Conservation (phyloP, 2,329 filamentous ascomycete genomes). For the Moelleriella libera region DNA sequence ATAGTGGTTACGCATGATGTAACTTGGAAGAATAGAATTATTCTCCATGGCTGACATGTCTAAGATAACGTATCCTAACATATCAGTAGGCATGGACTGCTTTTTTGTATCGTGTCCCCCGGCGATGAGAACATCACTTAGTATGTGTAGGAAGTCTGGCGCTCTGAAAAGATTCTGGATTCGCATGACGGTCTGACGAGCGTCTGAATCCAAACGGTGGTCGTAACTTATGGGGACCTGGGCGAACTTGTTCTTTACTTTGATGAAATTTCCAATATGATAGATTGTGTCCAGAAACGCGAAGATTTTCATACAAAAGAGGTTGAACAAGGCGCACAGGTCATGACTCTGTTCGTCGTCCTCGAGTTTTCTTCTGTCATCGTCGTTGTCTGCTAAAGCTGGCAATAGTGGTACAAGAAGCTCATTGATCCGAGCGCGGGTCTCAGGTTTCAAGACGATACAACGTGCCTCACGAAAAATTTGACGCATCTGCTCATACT, state of each 20-base stretch:
- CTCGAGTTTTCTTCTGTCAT: constrained; percentile 7
- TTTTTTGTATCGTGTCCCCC: not conserved
- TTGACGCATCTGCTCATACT: constrained; percentile 10
- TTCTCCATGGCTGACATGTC: constrained; percentile 15
- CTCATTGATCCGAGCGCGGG: constrained; percentile 12
- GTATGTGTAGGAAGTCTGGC: constrained; percentile 12
- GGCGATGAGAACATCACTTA: constrained; percentile 10
- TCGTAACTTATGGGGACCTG: constrained; percentile 10
- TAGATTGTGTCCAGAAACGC: constrained; percentile 12
- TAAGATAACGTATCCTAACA: constrained; percentile 13
- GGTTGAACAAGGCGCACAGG: constrained; percentile 9
- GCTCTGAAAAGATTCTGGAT: constrained; percentile 13
- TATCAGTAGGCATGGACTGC: constrained; percentile 8
- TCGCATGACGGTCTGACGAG: constrained; percentile 7
- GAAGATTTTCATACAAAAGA: constrained; percentile 9
- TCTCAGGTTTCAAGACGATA: constrained; percentile 6
- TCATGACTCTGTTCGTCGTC: constrained; percentile 7
- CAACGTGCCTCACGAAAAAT: constrained; percentile 9
- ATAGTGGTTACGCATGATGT: constrained; percentile 11
- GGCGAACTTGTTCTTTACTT: constrained; percentile 10
- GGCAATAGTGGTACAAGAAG: constrained; percentile 9
- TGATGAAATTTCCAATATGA: constrained; percentile 13
- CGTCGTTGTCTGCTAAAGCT: constrained; percentile 9
- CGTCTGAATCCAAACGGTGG: constrained; percentile 7
- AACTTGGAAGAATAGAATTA: constrained; percentile 15